These are phyloP conservation scores for Botrytis deweyae DNA, from an alignment of 2,329 filamentous ascomycete genomes.

Conservation along the genomic window DNA sequence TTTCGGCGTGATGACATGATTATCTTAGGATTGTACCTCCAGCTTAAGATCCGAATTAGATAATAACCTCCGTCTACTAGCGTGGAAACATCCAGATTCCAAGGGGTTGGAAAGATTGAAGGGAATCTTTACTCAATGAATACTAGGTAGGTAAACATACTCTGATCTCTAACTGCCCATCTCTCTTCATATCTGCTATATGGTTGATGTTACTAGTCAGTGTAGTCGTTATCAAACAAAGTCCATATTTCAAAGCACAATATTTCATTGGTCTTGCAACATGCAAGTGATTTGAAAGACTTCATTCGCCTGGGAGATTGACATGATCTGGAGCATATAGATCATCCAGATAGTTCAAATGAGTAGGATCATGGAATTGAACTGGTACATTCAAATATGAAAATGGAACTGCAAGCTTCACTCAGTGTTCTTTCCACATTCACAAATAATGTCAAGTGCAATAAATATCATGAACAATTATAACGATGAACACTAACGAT, in stretches of 20 bases:
- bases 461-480: neutral
- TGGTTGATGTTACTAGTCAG: neutral
- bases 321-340: neutral
- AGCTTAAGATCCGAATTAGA: neutral
- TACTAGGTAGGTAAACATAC: neutral
- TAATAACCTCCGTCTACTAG: slow-evolving; percentile 5
- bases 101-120: neutral
- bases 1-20: slow-evolving; percentile 6
- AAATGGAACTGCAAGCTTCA: neutral
- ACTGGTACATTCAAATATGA: neutral
- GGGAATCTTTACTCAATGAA: neutral
- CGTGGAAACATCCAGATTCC: neutral
- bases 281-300: neutral
- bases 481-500: neutral
- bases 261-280: neutral
- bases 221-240: neutral
- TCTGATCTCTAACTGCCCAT: neutral
- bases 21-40: neutral
- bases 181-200: neutral
- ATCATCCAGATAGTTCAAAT: neutral
- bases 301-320: neutral
- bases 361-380: neutral
- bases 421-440: neutral
- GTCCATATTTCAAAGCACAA: neutral
- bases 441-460: neutral